A percentile compares a stretch with the other conserved stretches of the same genome.
These are phyloP conservation scores for Miamiensis avidus DNA, from an alignment of 169 alveolate genomes.

Conservation along the genomic window DNA sequence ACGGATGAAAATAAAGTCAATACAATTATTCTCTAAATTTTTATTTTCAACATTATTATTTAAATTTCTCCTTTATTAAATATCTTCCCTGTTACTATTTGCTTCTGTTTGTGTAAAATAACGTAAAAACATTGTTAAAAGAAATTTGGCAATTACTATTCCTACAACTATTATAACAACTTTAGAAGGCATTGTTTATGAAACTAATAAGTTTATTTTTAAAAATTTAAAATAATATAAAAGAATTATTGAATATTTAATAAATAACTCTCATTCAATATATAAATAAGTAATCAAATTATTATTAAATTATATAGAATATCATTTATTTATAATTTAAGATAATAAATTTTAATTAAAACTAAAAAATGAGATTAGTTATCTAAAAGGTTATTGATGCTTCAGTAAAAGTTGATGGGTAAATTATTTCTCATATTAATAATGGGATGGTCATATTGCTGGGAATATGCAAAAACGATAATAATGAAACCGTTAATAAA, in stretches of 20 bases:
- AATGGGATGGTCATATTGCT: background rate
- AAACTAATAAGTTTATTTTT: background rate
- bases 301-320: too few species aligned
- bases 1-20: background rate
- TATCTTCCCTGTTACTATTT: background rate
- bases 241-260: too few species aligned
- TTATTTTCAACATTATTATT: too few species aligned
- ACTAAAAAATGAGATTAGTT: background rate
- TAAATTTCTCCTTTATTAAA: background rate
- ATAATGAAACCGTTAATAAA: background rate
- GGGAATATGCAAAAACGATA: background rate
- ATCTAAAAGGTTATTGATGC: background rate
- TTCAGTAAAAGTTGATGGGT: background rate
- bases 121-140: background rate
- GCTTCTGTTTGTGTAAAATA: background rate
- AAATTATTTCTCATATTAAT: background rate
- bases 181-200: too few species aligned
- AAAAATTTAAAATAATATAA: too few species aligned
- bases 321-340: too few species aligned
- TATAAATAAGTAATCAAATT: background rate
- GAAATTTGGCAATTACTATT: too few species aligned
- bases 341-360: too few species aligned
- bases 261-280: background rate
- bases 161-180: background rate
- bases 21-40: background rate